phyloP scores from a whole-genome alignment of 768 basidiomycete genomes.

The Scleroderma bovista region DNA sequence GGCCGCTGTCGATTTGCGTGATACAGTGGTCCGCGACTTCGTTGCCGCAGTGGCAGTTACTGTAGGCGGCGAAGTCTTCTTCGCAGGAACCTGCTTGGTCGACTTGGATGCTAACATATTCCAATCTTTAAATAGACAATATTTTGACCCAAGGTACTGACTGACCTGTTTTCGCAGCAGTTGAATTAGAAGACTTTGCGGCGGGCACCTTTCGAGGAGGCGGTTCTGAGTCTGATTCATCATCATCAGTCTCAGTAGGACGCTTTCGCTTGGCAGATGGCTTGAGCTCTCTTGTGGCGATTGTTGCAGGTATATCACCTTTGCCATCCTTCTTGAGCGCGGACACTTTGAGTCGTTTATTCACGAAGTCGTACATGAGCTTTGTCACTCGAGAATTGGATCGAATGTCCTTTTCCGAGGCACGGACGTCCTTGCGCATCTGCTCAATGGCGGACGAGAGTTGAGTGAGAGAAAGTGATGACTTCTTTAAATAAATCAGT shows the following conservation, averaged over 20 bases:
- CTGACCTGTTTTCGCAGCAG: slow-evolving; percentile 10
- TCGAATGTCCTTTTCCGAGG: slow-evolving; percentile 35
- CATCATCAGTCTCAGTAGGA: slow-evolving; percentile 5
- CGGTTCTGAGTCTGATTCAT: slow-evolving; percentile 20
- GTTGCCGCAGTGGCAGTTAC: background rate
- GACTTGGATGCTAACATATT: slow-evolving; percentile 12
- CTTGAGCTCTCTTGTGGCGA: slow-evolving; percentile 8
- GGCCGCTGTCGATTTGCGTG: background rate
- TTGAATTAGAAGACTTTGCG: slow-evolving; percentile 2
- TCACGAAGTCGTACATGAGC: slow-evolving; percentile 28
- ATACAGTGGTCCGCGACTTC: background rate
- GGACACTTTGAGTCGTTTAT: slow-evolving; percentile 26
- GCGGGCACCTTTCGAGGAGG: slow-evolving; percentile 12
- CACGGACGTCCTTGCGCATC: slow-evolving; percentile 36
- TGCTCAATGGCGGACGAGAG: slow-evolving; percentile 38
- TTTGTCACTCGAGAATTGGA: slow-evolving; percentile 33
- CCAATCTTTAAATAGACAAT: background rate
- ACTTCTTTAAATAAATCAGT: slow-evolving; percentile 34
- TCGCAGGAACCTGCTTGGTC: slow-evolving; percentile 4
- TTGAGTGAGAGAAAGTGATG: slow-evolving; percentile 32
- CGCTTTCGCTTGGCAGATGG: slow-evolving; percentile 23
- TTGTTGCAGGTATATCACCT: slow-evolving; percentile 21
- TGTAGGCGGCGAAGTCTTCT: slow-evolving; percentile 3
- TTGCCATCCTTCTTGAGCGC: slow-evolving; percentile 29
- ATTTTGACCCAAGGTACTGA: background rate